Conservation (phyloP, 139 green algal species). For the Tetradesmus lagerheimii region DNA sequence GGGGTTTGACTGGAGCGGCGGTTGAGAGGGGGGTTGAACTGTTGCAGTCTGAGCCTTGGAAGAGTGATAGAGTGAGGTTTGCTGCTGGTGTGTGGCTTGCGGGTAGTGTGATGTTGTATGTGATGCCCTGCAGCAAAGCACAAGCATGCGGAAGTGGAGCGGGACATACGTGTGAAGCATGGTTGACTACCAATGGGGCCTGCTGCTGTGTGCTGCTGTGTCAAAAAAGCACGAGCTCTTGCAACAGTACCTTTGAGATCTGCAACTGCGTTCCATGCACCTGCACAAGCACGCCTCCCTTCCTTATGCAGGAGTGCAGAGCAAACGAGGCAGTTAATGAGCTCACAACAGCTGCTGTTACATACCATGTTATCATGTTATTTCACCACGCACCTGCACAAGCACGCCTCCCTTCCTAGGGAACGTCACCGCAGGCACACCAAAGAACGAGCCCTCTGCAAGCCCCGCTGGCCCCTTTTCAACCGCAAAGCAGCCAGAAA, state of each 20-base stretch:
- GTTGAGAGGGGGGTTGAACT: not conserved
- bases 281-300: no score
- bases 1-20: not conserved
- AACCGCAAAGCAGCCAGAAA: not conserved
- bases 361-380: not conserved
- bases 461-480: not conserved
- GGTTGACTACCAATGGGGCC: no score
- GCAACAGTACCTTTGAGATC: no score
- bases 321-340: not conserved
- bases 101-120: not conserved
- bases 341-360: not conserved
- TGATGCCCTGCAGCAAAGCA: not conserved
- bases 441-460: slow-evolving; percentile 13
- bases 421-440: not conserved
- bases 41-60: not conserved
- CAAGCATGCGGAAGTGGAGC: not conserved
- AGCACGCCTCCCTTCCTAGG: not conserved
- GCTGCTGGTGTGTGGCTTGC: not conserved
- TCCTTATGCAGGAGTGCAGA: not conserved
- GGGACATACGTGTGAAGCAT: not conserved
- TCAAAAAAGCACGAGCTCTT: no score
- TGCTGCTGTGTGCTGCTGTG: no score
- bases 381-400: slow-evolving; percentile 11
- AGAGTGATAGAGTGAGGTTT: not conserved
- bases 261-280: no score